A percentile compares a stretch with the other conserved stretches of the same genome.
Evolutionary conservation across 169 alveolate genomes (phyloP).

Genomic region (Plasmodium gonderi): DNA sequence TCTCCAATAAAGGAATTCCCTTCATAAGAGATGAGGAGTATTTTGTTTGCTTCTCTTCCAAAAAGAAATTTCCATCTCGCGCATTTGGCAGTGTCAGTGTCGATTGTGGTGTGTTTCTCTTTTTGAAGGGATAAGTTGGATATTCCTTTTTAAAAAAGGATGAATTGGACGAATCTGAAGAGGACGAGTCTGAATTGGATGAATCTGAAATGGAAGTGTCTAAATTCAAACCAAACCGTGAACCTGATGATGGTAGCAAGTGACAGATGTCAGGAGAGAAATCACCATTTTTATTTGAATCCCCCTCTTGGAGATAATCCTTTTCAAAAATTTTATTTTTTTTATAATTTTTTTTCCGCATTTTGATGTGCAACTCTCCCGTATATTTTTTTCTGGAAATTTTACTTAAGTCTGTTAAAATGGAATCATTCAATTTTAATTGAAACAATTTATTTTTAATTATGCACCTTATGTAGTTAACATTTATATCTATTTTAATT

Average conservation of each 20-base stretch:
- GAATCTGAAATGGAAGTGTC: not conserved
- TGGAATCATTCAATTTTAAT: slow-evolving; percentile 79
- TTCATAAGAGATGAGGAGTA: slow-evolving; percentile 21
- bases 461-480: slow-evolving; percentile 87
- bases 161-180: not conserved
- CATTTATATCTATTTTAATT: slow-evolving; percentile 87
- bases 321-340: slow-evolving; percentile 55
- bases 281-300: not conserved
- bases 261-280: not conserved
- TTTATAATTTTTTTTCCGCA: slow-evolving; percentile 71
- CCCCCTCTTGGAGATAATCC: slow-evolving; percentile 21
- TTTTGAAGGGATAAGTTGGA: slow-evolving; percentile 3
- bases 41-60: slow-evolving; percentile 55
- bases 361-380: slow-evolving; percentile 65
- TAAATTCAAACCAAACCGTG: no score
- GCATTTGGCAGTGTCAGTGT: not conserved
- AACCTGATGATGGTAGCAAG: not conserved
- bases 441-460: slow-evolving; percentile 89
- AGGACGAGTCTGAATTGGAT: slow-evolving; percentile 1
- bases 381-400: slow-evolving; percentile 68
- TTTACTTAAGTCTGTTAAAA: slow-evolving; percentile 66
- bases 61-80: slow-evolving; percentile 1
- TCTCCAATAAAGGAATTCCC: slow-evolving; percentile 52
- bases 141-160: slow-evolving; percentile 27
- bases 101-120: not conserved